A percentile compares a stretch with the other conserved stretches of the same genome.
phyloP scores from a whole-genome alignment of 1,284 basidiomycete genomes.

The Mycena sp. region DNA sequence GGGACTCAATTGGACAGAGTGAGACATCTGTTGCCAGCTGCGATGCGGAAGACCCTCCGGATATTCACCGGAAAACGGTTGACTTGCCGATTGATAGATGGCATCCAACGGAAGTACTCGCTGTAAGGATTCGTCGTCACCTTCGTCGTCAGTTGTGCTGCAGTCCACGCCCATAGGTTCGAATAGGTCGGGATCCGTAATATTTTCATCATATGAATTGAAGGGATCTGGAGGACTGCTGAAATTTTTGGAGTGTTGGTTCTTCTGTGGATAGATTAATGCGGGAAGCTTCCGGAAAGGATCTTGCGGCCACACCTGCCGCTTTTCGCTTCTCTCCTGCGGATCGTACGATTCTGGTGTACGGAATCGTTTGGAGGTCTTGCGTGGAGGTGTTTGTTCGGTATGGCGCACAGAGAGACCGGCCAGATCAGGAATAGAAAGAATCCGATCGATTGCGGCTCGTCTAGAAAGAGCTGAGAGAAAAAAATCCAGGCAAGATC shows the following conservation, averaged over 20 bases:
- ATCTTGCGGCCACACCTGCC: slow-evolving; percentile 16
- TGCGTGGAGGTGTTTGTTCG: not conserved
- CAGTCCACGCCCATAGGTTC: slow-evolving; percentile 12
- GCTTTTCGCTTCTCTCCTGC: not conserved
- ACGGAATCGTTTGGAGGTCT: slow-evolving; percentile 2
- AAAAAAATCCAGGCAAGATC: not conserved
- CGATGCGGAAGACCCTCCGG: too few relatives aligned
- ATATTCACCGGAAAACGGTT: not conserved
- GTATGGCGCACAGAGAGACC: slow-evolving; percentile 11
- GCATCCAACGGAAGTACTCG: not conserved
- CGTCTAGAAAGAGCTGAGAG: slow-evolving; percentile 16
- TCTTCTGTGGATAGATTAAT: too few relatives aligned
- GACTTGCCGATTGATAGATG: not conserved
- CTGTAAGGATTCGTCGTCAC: not conserved
- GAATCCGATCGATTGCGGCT: slow-evolving; percentile 16
- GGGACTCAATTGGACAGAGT: not conserved
- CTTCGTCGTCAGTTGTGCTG: not conserved
- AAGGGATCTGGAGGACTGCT: too few relatives aligned
- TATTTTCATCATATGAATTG: not conserved
- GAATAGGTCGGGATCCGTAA: not conserved
- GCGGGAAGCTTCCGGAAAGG: too few relatives aligned
- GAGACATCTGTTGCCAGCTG: not conserved
- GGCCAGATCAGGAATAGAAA: slow-evolving; percentile 24
- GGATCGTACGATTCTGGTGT: not conserved
- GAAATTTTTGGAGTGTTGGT: slow-evolving; percentile 9